Base-by-base conservation (phyloP, 164 flowering plant species). In the Nelumbo lutea region DNA sequence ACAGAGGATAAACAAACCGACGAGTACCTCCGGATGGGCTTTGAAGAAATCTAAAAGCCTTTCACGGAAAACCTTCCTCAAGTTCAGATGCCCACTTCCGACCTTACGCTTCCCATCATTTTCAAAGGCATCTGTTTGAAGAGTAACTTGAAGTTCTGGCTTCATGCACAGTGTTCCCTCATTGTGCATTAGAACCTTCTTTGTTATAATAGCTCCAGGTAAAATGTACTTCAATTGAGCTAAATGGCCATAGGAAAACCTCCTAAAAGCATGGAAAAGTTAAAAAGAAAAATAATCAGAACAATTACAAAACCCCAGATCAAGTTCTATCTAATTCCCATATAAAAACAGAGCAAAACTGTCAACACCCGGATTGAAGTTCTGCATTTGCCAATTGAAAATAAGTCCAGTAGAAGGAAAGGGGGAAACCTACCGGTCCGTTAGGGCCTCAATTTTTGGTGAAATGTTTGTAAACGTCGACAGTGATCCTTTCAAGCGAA, bases 221-320 rank as follows among this genome's bases (percentile, higher is more conserved):
- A 92, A 72, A 27, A 92, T 75, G 64, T 79, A 83, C 84, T 89
- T 95, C 80, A 95, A 3, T 65, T 89, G 98, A n/a, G 96, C 91
- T 77, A 95, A 83, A 71, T 95, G 93, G 4, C 68, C 52, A 65
- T 82, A 59, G 0, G 85, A 71, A 74, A 95, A 90, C 81, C 90
- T 86, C 97, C 99, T 95, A 69, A 50, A 79, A 69, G 9, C 42
- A 27, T 11, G 64, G 41, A 57, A 44, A 66, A 10, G 9, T 14
- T 47, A 9, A 78, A 3, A 72, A 46, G 11, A 44, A 58, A 42
- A 13, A 9, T 42, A 67, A 43, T 9, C 11, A 73, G 42, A 64
- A 61, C 3, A 10, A 68, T 47, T 27, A 9, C 6, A 9, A 8
- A 53, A 47, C 3, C 13, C 2, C n/a, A 62, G 27, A 45, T 13